A percentile compares a stretch with the other conserved stretches of the same genome.
Evolutionary conservation across 441 rosid species (phyloP).

Genomic region (Erodium texanum): DNA sequence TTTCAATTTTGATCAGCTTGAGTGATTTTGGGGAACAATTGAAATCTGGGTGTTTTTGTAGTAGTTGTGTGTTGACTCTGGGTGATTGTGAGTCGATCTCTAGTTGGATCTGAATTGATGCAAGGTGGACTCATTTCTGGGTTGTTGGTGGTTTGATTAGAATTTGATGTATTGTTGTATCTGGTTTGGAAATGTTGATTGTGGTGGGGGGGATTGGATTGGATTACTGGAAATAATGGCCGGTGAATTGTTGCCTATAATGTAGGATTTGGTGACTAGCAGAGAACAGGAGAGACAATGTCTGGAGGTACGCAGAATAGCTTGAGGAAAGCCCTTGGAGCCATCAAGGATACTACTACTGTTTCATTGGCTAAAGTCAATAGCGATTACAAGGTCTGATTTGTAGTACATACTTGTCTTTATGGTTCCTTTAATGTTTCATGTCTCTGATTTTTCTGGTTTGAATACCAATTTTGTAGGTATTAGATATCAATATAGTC

Average conservation of each 20-base stretch:
- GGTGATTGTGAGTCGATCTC: not conserved
- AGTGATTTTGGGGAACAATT: not conserved
- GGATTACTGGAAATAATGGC: slow-evolving; percentile 9
- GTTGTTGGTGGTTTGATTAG: not conserved
- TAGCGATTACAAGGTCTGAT: slow-evolving; percentile 75
- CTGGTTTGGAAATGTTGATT: slow-evolving; percentile 1
- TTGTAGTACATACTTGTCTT: not conserved
- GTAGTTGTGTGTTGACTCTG: not conserved
- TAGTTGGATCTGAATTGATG: not conserved
- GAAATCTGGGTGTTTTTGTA: not conserved
- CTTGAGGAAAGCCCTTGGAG: slow-evolving; percentile 92
- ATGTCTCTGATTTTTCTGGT: slow-evolving; percentile 12
- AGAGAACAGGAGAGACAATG: slow-evolving; percentile 37
- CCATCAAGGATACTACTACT: slow-evolving; percentile 88
- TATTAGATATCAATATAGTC: slow-evolving; percentile 86
- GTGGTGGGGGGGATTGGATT: not conserved
- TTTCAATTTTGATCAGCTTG: not conserved
- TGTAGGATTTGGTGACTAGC: slow-evolving; percentile 38
- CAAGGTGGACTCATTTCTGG: not conserved
- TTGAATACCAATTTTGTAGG: slow-evolving; percentile 32
- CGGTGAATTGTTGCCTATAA: slow-evolving; percentile 9
- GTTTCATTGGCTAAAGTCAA: slow-evolving; percentile 96
- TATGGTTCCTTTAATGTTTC: not conserved
- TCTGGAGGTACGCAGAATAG: slow-evolving; percentile 84
- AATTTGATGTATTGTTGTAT: not conserved